A percentile compares a stretch with the other conserved stretches of the same genome.
Conservation (phyloP, 2,329 filamentous ascomycete genomes). For the Fusarium heterosporum region DNA sequence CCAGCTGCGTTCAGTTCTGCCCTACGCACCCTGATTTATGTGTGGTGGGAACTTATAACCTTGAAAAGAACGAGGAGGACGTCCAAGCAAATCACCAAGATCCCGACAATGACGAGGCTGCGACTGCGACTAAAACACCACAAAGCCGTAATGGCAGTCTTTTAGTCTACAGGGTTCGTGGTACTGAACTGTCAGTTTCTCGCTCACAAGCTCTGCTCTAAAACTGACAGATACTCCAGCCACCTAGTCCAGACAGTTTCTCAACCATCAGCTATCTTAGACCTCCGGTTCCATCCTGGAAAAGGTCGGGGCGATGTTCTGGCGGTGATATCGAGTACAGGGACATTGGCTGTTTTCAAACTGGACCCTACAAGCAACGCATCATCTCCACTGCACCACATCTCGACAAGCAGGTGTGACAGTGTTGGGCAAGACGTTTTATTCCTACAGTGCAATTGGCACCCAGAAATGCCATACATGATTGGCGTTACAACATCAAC, state of each 20-base stretch:
- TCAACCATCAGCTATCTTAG: slow-evolving; percentile 81
- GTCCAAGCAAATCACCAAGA: slow-evolving; percentile 40
- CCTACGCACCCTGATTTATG: slow-evolving; percentile 72
- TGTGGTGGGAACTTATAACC: slow-evolving; percentile 85
- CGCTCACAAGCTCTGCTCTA: neutral
- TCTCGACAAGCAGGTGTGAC: slow-evolving; percentile 60
- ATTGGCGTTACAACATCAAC: slow-evolving; percentile 79
- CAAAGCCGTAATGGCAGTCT: slow-evolving; percentile 81
- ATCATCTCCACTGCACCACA: slow-evolving; percentile 52
- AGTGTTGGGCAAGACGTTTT: slow-evolving; percentile 69
- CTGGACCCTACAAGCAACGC: slow-evolving; percentile 56
- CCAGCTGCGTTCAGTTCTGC: slow-evolving; percentile 83
- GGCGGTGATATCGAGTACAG: slow-evolving; percentile 82
- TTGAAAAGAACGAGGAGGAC: slow-evolving; percentile 65
- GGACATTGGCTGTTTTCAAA: slow-evolving; percentile 73
- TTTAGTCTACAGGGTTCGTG: slow-evolving; percentile 70
- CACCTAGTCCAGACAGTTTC: slow-evolving; percentile 67
- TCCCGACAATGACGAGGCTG: slow-evolving; percentile 42
- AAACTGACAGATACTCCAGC: slow-evolving; percentile 53
- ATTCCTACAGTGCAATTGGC: slow-evolving; percentile 80
- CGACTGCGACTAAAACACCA: slow-evolving; percentile 49
- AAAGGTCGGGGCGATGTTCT: slow-evolving; percentile 63
- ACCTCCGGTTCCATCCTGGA: slow-evolving; percentile 80
- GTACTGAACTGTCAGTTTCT: slow-evolving; percentile 65
- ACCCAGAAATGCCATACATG: slow-evolving; percentile 65